These are phyloP conservation scores for Raphanus hybrid DNA, from an alignment of 441 rosid genomes.

Conservation along the genomic window DNA sequence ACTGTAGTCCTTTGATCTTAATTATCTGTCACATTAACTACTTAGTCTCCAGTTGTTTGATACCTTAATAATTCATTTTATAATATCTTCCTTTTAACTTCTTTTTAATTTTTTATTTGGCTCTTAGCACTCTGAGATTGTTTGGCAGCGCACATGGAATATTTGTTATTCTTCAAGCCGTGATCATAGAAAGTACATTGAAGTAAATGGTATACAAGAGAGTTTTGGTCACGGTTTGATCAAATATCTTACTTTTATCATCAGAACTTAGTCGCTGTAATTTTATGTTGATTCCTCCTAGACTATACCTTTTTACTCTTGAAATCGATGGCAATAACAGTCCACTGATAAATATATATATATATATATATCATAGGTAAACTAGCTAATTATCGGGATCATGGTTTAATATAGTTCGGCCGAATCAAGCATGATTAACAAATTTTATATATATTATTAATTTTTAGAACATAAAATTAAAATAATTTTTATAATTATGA, in stretches of 20 bases:
- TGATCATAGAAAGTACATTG: background rate
- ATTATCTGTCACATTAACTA: constrained; percentile 38
- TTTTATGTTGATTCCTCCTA: background rate
- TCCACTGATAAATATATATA: no score
- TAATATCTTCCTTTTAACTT: background rate
- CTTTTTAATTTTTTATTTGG: background rate
- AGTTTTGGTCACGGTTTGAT: background rate
- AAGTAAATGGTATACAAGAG: background rate
- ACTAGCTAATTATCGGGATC: no score
- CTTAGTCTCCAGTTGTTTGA: constrained; percentile 33
- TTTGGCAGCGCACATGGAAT: constrained; percentile 19
- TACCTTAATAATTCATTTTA: constrained; percentile 35
- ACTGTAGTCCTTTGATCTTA: constrained; percentile 27
- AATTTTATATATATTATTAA: no score
- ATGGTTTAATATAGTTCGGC: no score
- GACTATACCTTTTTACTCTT: background rate
- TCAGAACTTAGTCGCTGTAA: background rate
- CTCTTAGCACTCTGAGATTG: constrained; percentile 2
- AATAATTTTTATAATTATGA: no score
- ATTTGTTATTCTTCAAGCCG: constrained; percentile 10
- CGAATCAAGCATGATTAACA: no score
- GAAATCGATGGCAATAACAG: background rate
- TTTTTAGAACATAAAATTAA: no score
- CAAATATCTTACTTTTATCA: background rate
- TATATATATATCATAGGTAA: background rate